These are phyloP conservation scores for Stylosanthes scabra DNA, from an alignment of 331 rosid species.

Conservation along the genomic window DNA sequence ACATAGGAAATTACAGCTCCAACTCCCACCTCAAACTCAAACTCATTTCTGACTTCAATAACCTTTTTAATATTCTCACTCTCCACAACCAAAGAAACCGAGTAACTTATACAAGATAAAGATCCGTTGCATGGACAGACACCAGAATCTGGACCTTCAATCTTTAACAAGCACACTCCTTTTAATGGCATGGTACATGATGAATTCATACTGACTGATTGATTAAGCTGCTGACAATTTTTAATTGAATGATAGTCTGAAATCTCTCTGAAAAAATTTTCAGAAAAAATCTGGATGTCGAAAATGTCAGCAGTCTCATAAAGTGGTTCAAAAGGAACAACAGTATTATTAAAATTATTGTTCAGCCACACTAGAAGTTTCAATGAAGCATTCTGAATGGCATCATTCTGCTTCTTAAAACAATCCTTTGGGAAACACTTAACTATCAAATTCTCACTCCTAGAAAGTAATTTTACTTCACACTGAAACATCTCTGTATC, in stretches of 20 bases:
- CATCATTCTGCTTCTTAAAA: conserved; percentile 76
- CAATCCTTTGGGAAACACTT: conserved; percentile 65
- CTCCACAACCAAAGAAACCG: conserved; percentile 62
- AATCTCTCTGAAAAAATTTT: conserved; percentile 53
- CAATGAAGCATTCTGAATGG: conserved; percentile 80
- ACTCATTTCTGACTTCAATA: conserved; percentile 73
- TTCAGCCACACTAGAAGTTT: conserved; percentile 79
- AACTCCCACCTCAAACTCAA: conserved; percentile 92
- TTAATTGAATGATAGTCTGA: conserved; percentile 49
- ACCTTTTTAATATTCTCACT: conserved; percentile 53
- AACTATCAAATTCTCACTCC: conserved; percentile 62
- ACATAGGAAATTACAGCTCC: conserved; percentile 65
- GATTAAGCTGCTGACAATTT: conserved; percentile 45
- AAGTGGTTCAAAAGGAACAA: conserved; percentile 53
- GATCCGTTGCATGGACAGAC: conserved; percentile 77
- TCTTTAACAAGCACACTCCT: conserved; percentile 44
- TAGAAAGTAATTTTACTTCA: conserved; percentile 69
- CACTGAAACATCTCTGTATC: conserved; percentile 61
- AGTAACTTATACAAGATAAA: conserved; percentile 65
- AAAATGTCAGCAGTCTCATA: conserved; percentile 49
- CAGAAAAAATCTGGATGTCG: conserved; percentile 55
- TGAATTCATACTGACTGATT: conserved; percentile 38
- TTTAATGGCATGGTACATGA: conserved; percentile 34
- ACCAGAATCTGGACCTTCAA: conserved; percentile 84
- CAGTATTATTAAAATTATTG: conserved; percentile 57